phyloP scores from a whole-genome alignment of 495 filamentous ascomycete genomes.

The Terfezia claveryi region DNA sequence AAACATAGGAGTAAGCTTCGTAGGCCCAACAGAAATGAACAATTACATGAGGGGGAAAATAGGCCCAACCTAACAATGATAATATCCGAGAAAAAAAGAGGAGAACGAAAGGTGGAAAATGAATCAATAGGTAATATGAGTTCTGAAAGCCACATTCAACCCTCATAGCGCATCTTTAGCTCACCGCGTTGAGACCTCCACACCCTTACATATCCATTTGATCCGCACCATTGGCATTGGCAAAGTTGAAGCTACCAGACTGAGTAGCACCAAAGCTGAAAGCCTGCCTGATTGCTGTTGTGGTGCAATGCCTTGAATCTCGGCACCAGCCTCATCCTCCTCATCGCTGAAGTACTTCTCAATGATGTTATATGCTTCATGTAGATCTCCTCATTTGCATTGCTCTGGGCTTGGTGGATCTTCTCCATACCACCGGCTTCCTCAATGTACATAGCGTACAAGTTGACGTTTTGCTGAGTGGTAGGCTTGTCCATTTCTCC shows the following conservation, averaged over 20 bases:
- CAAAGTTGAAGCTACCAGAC: slow-evolving; percentile 72
- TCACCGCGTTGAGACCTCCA: background rate
- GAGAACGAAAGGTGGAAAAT: no score
- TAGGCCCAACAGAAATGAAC: background rate
- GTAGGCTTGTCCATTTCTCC: slow-evolving; percentile 96
- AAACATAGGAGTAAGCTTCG: background rate
- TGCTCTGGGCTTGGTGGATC: slow-evolving; percentile 99
- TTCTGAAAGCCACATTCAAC: no score
- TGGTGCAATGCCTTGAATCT: slow-evolving; percentile 37
- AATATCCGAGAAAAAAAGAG: background rate
- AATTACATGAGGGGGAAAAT: background rate
- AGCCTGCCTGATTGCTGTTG: slow-evolving; percentile 38
- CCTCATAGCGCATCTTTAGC: no score
- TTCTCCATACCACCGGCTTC: slow-evolving; percentile 99
- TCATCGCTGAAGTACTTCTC: slow-evolving; percentile 99
- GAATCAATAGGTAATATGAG: no score
- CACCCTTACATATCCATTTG: slow-evolving; percentile 91
- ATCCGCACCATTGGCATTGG: slow-evolving; percentile 55
- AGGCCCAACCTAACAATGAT: background rate
- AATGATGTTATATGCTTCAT: slow-evolving; percentile 99
- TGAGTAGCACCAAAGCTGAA: slow-evolving; percentile 69
- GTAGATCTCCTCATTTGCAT: slow-evolving; percentile 99
- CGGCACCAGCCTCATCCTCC: slow-evolving; percentile 45
- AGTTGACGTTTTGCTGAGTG: slow-evolving; percentile 65
- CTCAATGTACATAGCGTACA: slow-evolving; percentile 94